phyloP scores from a whole-genome alignment of 2,329 filamentous ascomycete species.

The Ceratocystis diversiconidia region DNA sequence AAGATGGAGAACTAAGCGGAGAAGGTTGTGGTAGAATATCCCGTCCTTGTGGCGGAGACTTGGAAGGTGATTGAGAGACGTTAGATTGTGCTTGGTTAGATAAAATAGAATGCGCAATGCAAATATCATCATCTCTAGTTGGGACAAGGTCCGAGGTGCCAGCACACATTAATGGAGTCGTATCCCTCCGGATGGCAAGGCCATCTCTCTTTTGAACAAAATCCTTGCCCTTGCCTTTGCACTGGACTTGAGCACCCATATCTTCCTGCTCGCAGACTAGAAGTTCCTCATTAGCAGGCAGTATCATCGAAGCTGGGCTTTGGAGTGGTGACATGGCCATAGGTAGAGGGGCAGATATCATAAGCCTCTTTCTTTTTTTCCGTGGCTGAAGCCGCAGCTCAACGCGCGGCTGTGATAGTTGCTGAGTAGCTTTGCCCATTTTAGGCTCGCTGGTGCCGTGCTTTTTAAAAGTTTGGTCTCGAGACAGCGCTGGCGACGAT shows the following conservation, averaged over 20 bases:
- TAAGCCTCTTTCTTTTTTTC: constrained; percentile 7
- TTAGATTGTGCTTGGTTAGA: background rate
- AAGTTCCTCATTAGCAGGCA: background rate
- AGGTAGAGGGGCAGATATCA: constrained; percentile 9
- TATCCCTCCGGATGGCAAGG: background rate
- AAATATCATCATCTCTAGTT: background rate
- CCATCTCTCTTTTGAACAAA: background rate
- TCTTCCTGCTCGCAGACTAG: background rate
- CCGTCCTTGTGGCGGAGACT: background rate
- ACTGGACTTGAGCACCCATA: too few relatives aligned
- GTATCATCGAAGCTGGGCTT: background rate
- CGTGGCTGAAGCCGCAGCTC: constrained; percentile 7
- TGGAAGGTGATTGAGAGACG: background rate
- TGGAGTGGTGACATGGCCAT: background rate
- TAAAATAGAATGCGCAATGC: background rate
- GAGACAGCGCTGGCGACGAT: background rate
- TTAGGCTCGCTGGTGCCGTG: background rate
- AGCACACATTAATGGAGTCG: background rate
- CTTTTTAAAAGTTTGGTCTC: background rate
- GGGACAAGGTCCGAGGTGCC: background rate
- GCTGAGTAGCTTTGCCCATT: background rate
- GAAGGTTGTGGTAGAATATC: background rate
- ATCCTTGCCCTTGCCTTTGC: background rate
- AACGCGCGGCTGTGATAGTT: constrained; percentile 8
- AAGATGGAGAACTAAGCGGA: background rate